These are phyloP conservation scores for Thelonectria blattea DNA, from an alignment of 2,329 filamentous ascomycete genomes.

Conservation along the genomic window DNA sequence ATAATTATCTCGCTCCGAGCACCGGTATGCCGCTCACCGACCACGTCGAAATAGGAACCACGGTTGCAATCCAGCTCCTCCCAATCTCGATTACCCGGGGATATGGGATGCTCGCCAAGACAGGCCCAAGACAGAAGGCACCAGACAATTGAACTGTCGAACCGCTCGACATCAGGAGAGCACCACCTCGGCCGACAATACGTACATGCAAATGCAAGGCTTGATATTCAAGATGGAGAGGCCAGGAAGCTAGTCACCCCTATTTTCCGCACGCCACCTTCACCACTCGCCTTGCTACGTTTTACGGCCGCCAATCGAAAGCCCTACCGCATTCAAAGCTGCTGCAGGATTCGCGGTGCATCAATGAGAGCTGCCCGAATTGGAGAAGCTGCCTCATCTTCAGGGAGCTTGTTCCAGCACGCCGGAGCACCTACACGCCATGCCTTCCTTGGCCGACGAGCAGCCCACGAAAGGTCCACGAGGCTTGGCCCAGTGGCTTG, in stretches of 20 bases:
- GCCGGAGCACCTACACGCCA: conserved; percentile 10
- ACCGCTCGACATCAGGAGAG: conserved; percentile 14
- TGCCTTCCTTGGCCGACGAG: conserved; percentile 8
- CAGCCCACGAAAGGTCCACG: conserved; percentile 27
- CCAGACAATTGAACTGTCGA: conserved; percentile 5
- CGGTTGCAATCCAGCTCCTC: not conserved
- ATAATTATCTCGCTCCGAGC: conserved; percentile 10
- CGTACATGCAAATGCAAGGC: conserved; percentile 4
- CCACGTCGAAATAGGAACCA: not conserved
- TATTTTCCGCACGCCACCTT: conserved; percentile 5
- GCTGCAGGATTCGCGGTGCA: not conserved
- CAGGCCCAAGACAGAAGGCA: conserved; percentile 16
- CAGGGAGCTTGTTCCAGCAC: conserved; percentile 2
- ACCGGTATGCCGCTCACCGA: conserved; percentile 9
- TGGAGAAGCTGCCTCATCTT: conserved; percentile 3
- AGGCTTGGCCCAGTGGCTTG: conserved; percentile 25
- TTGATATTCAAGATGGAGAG: conserved; percentile 8
- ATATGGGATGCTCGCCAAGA: conserved; percentile 15
- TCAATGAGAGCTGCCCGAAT: not conserved
- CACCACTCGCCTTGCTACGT: not conserved
- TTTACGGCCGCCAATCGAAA: conserved; percentile 2
- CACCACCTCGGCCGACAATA: not conserved
- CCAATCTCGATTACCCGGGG: conserved; percentile 10
- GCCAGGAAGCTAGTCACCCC: conserved; percentile 2
- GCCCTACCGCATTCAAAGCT: not conserved